These are phyloP conservation scores for Biscogniauxia marginata DNA, from an alignment of 2,329 filamentous ascomycete genomes.

Conservation along the genomic window DNA sequence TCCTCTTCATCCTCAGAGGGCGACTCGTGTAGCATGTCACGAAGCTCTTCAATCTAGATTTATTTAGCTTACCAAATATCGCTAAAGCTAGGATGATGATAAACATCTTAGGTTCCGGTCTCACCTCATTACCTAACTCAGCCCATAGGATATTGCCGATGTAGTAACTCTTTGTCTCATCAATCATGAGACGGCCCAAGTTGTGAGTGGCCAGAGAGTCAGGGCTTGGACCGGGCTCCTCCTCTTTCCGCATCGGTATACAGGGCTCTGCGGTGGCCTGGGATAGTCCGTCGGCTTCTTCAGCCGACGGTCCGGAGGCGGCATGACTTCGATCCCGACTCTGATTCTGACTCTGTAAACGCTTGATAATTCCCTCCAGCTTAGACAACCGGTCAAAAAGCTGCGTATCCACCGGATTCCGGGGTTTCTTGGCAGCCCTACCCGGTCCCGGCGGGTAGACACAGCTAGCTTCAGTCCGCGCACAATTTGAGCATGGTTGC, in stretches of 20 bases:
- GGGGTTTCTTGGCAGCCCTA: constrained; percentile 18
- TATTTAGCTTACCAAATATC: not conserved
- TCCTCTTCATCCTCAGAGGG: constrained; percentile 10
- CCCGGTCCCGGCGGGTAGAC: constrained; percentile 18
- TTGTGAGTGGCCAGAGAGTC: not conserved
- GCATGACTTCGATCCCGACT: not conserved
- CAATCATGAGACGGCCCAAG: constrained; percentile 17
- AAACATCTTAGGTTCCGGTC: not conserved
- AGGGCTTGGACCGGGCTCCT: not conserved
- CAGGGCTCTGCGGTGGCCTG: no score
- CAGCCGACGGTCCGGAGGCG: not conserved
- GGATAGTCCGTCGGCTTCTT: not conserved
- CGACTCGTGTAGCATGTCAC: constrained; percentile 20
- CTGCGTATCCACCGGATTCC: constrained; percentile 13
- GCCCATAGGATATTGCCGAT: constrained; percentile 28
- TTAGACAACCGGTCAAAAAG: constrained; percentile 18
- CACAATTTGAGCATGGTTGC: constrained; percentile 21
- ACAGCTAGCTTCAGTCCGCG: constrained; percentile 10
- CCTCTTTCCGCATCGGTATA: not conserved
- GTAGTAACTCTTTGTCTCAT: constrained; percentile 19
- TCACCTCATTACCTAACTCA: constrained; percentile 31
- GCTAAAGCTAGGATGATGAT: no score
- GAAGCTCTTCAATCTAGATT: constrained; percentile 20
- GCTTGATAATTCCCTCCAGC: constrained; percentile 18
- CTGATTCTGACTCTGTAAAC: constrained; percentile 5